phyloP scores from a whole-genome alignment of 2,329 filamentous ascomycete genomes.

The Leptosphaerulina australis region DNA sequence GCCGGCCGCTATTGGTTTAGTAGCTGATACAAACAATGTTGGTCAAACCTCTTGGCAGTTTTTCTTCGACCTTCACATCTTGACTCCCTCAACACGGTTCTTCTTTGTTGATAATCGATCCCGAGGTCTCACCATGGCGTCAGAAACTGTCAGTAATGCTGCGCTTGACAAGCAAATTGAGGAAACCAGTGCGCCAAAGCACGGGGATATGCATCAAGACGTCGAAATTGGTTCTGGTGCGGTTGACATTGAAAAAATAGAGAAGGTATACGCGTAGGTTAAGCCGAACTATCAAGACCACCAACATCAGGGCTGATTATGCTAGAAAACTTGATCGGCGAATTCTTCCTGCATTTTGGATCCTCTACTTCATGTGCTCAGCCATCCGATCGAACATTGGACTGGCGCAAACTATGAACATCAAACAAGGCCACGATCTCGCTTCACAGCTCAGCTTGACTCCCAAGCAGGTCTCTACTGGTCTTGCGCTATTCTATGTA shows the following conservation, averaged over 20 bases:
- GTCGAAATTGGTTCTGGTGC: conserved; percentile 40
- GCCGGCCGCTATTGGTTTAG: conserved; percentile 31
- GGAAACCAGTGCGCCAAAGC: conserved; percentile 26
- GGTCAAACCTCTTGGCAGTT: conserved; percentile 10
- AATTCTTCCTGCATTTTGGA: conserved; percentile 78
- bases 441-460: conserved; percentile 71
- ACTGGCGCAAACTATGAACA: conserved; percentile 94
- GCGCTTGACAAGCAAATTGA: conserved; percentile 28
- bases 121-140: conserved; percentile 26
- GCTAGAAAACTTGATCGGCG: conserved; percentile 62
- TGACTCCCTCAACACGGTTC: background rate
- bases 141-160: conserved; percentile 21
- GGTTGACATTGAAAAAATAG: conserved; percentile 46
- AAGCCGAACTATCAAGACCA: conserved; percentile 10
- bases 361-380: conserved; percentile 89
- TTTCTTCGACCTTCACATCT: conserved; percentile 19
- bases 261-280: conserved; percentile 47
- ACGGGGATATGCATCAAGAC: conserved; percentile 39
- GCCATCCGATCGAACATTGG: conserved; percentile 91
- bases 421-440: conserved; percentile 72
- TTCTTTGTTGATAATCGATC: background rate
- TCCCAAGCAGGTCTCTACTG: conserved; percentile 79
- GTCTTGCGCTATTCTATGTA: conserved; percentile 87
- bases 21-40: conserved; percentile 17
- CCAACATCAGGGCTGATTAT: background rate